These are phyloP conservation scores for Termitomyces sp. DNA, from an alignment of 768 basidiomycete genomes.

Conservation along the genomic window DNA sequence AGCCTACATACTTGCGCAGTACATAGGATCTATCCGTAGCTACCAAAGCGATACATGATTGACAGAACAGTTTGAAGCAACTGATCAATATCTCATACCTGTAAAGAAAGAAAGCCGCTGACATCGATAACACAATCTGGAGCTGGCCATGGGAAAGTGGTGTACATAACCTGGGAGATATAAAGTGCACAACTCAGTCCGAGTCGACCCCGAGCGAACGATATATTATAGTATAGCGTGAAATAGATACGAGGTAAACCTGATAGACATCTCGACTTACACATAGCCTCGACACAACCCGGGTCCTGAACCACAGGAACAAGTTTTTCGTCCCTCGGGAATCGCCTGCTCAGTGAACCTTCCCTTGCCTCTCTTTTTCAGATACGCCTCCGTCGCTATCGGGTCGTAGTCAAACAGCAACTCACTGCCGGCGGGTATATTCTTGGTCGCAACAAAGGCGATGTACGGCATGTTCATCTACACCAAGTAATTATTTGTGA, in stretches of 20 bases:
- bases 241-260: background rate
- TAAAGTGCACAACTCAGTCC: background rate
- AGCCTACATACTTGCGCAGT: no score
- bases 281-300: slow-evolving; percentile 19
- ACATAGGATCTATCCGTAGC: no score
- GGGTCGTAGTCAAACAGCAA: slow-evolving; percentile 69
- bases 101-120: no score
- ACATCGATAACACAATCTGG: background rate
- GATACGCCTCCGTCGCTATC: slow-evolving; percentile 17
- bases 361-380: slow-evolving; percentile 16
- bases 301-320: slow-evolving; percentile 29
- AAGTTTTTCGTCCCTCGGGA: slow-evolving; percentile 27
- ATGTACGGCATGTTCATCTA: slow-evolving; percentile 58
- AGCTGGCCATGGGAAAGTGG: background rate
- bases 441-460: slow-evolving; percentile 47
- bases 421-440: slow-evolving; percentile 51
- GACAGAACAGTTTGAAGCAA: background rate
- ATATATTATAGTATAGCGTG: background rate
- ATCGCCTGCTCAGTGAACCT: slow-evolving; percentile 21
- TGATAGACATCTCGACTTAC: background rate
- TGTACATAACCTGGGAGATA: no score
- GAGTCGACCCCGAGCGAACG: background rate
- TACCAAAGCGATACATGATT: no score
- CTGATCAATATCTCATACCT: background rate
- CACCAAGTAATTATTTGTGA: background rate